Evolutionary conservation across 2,329 filamentous ascomycete species (phyloP), one percentile per base, ranked within the genome.

Genomic region (Fusarium torulosum): DNA sequence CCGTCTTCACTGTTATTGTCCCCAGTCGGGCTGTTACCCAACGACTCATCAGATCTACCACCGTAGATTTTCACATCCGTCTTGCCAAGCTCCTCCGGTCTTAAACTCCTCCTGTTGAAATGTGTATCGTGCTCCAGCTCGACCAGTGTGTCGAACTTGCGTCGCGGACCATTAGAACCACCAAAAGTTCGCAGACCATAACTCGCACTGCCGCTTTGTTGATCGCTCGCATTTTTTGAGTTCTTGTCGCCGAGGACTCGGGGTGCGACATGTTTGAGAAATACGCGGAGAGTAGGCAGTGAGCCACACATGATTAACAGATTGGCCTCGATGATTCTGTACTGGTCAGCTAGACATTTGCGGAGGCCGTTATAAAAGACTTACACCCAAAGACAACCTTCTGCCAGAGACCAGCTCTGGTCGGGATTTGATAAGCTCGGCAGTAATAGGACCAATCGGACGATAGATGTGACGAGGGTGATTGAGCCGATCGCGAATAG

Each of bases 381-480:
- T 53, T 44, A 61, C 58, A 61, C 46, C 58, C 55, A 61, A 1
- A 61, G 58, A 2, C 58, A 61, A 1, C 58, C 58, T 29, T 61
- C 58, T 4, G 58, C 58, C 8, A 61, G 23, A 1, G 58, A 53
- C 58, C 58, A 61, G 2, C 58, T 61, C 3, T 61, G 58, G 0
- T 61, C 58, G 1, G 58, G 58, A 1, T 61, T 61, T 0, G 58
- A 41, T 2, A 61, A 35, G 5, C 58, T 61, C 0, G 58, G 58
- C 5, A 61, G 14, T 0, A 61, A 11, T 1, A 61, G 20, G 3
- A 61, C 58, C 8, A 61, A 8, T 20, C 58, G 41, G 5, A 60
- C 55, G 13, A 61, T 42, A 1, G 58, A 61, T 1, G 58, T 61
- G 27, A 61, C 11, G 33, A 61, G 58, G 0, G 58, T 61, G 0